Evolutionary conservation across 176 grass and related monocot genomes (phyloP).

Genomic region (Eleusine coracana): DNA sequence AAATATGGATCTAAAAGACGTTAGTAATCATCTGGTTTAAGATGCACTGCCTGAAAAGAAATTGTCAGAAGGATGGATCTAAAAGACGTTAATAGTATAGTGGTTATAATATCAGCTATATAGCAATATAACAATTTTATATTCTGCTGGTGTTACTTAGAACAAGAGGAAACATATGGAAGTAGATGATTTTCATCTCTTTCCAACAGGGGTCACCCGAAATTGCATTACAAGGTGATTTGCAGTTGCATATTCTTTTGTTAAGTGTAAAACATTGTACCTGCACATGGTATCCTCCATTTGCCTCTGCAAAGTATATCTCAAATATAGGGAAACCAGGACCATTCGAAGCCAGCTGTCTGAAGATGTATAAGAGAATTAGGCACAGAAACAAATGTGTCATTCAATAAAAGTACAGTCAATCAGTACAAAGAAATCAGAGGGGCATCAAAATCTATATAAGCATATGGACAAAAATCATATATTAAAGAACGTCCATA

Average conservation of each 20-base stretch:
- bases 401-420: not conserved
- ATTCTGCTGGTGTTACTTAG: slow-evolving; percentile 35
- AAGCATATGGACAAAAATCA: not conserved
- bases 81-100: not conserved
- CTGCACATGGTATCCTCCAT: slow-evolving; percentile 79
- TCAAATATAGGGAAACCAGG: slow-evolving; percentile 87
- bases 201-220: not conserved
- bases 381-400: slow-evolving; percentile 12
- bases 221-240: slow-evolving; percentile 17
- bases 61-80: not conserved
- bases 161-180: slow-evolving; percentile 7
- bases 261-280: slow-evolving; percentile 42
- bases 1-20: not conserved
- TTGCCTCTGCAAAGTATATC: slow-evolving; percentile 72
- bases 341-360: slow-evolving; percentile 66
- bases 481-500: slow-evolving; percentile 17
- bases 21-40: not conserved
- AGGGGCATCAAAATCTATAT: not conserved
- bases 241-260: slow-evolving; percentile 12
- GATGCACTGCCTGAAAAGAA: slow-evolving; percentile 64
- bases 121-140: not conserved
- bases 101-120: not conserved
- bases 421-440: slow-evolving; percentile 14
- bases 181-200: slow-evolving; percentile 9
- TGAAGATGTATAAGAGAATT: slow-evolving; percentile 41